phyloP scores from a whole-genome alignment of 148 eudicot genomes.

The Agrostemma githago region DNA sequence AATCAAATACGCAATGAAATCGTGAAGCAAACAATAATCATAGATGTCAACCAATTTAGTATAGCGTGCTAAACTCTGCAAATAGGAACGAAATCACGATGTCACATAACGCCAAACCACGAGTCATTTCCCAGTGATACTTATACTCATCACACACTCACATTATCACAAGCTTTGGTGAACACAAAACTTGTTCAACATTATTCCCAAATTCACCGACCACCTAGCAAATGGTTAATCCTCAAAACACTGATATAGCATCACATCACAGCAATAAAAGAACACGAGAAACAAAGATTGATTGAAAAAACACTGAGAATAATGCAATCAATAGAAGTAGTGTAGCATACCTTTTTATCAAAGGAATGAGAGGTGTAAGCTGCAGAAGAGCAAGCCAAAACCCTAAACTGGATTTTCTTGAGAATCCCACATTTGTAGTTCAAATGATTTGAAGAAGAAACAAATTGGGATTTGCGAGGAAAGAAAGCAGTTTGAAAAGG shows the following conservation, averaged over 20 bases:
- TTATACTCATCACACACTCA: too few species aligned
- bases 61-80: too few species aligned
- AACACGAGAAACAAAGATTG: neutral
- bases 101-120: too few species aligned
- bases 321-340: neutral
- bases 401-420: conserved; percentile 19
- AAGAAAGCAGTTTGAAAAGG: conserved; percentile 12
- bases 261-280: neutral
- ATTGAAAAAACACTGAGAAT: neutral
- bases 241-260: neutral
- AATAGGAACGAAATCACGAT: too few species aligned
- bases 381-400: conserved; percentile 27
- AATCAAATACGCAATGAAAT: neutral
- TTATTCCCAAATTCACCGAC: too few species aligned
- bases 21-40: neutral
- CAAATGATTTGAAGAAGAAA: neutral
- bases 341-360: conserved; percentile 21
- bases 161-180: too few species aligned
- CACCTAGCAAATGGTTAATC: neutral
- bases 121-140: too few species aligned
- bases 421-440: conserved; percentile 4
- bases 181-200: too few species aligned
- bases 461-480: conserved; percentile 3
- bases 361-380: conserved; percentile 15
- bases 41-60: neutral